Evolutionary conservation across 371 early-diverging fungal species (phyloP), one percentile per base, ranked within the genome.

Genomic region (Zancudomyces culisetae): DNA sequence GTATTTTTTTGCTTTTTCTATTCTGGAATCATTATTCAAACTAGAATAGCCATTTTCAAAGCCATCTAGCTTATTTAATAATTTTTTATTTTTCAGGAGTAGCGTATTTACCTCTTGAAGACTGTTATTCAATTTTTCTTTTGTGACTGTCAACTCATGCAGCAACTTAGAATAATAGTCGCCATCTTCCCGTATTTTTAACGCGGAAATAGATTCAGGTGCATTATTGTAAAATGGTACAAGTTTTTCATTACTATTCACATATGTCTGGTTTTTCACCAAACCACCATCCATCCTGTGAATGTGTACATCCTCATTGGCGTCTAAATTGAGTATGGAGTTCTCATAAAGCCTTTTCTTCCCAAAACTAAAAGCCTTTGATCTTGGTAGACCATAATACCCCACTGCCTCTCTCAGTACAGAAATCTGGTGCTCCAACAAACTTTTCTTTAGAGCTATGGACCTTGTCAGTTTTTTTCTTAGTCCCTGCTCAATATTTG

Each of bases 401-500:
- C 26, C 48, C 8, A 48, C 4, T 15, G 48, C 24, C n/a, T 48
- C 48, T 27, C 48, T 48, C 10, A 48, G 48, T 8, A 48, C 48
- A 27, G 48, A 48, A 27, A 48, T 27, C 27, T 48, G 48, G 27
- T 48, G 48, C 27, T 48, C 23, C 27, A 26, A 26, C 4, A 48
- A n/a, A n/a, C 26, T 48, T 24, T 48, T 48, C 26, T 27, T 48
- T 10, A 48, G 24, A 26, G 48, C n/a, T 24, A 48, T 48, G n/a
- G 48, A 48, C 10, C 48, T 24, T 4, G n/a, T 18, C 18, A 48
- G 27, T 27, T 48, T 48, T 26, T 48, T 48, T 27, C 48, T 20
- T 27, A 48, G 29, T 4, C 48, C 48, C n/a, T 48, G 24, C 29
- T 48, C 48, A n/a, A 48, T 27, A 27, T 48, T 24, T n/a, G 48